Conservation (phyloP, 116 monocot species). For the Phalaenopsis hybrid region DNA sequence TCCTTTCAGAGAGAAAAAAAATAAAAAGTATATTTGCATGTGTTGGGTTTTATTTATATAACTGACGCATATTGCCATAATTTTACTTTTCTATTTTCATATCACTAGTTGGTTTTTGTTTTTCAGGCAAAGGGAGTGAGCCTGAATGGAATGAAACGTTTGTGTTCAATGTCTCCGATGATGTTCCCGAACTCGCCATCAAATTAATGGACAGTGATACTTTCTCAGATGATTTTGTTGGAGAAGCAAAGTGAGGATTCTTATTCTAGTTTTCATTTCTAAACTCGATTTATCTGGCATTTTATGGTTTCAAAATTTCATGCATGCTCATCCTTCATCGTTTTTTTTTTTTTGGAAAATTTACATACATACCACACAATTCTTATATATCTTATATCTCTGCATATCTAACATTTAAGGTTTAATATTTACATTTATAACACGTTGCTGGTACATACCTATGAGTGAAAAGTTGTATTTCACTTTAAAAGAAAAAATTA, state of each 20-base stretch:
- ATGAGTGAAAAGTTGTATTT: too few species aligned
- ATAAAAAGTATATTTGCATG: neutral
- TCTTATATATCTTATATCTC: too few species aligned
- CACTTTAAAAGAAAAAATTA: too few species aligned
- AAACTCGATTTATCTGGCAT: neutral
- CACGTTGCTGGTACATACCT: too few species aligned
- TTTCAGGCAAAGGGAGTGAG: constrained; percentile 34
- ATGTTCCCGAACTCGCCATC: constrained; percentile 21
- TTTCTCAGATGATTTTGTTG: constrained; percentile 39
- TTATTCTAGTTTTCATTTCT: neutral
- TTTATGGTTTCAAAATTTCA: neutral
- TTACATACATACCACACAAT: too few species aligned
- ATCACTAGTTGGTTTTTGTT: neutral
- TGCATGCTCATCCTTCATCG: neutral
- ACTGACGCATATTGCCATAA: neutral
- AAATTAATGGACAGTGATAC: constrained; percentile 49
- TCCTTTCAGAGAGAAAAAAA: too few species aligned
- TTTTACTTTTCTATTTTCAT: neutral
- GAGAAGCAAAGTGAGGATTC: constrained; percentile 43
- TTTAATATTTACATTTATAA: too few species aligned
- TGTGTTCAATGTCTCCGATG: constrained; percentile 33
- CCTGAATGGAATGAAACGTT: constrained; percentile 64
- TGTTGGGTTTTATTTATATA: neutral
- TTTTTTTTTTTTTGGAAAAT: neutral
- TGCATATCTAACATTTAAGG: too few species aligned